Conservation (phyloP, 257 asterid genomes). For the Solanum piurae region DNA sequence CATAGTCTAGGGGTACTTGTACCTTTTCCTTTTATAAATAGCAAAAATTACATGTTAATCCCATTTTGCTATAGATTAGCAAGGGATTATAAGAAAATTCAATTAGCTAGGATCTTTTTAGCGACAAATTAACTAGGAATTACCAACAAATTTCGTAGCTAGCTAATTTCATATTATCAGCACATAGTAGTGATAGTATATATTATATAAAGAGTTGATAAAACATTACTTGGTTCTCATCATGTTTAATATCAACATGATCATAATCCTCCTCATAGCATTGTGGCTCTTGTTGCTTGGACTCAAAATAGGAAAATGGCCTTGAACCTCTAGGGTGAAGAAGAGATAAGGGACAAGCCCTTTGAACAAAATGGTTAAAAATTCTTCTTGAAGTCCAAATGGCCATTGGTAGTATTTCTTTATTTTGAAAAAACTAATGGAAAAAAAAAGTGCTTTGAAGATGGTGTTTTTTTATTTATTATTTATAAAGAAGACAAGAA, state of each 20-base stretch:
- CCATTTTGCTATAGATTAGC: no score
- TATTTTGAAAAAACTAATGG: neutral
- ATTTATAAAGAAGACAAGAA: no score
- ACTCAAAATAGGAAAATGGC: constrained; percentile 1
- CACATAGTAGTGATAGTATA: no score
- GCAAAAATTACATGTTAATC: no score
- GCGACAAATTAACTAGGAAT: no score
- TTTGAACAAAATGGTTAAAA: constrained; percentile 16
- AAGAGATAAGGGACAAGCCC: neutral
- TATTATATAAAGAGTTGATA: neutral
- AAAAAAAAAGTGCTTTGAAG: neutral
- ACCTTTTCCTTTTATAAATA: no score
- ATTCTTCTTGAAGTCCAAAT: constrained; percentile 23
- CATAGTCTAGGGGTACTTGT: no score
- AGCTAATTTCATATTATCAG: no score
- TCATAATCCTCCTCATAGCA: neutral
- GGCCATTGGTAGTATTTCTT: constrained; percentile 25
- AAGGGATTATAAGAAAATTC: no score
- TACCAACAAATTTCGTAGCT: no score
- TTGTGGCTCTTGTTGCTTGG: constrained; percentile 27
- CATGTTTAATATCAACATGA: constrained; percentile 27
- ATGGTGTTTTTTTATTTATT: no score
- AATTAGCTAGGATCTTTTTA: no score
- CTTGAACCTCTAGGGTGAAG: neutral
- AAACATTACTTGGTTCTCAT: constrained; percentile 32